Percentiles rank a stretch among this genome's conserved stretches.
phyloP scores from a whole-genome alignment of 2,329 filamentous ascomycete genomes.

The Fusarium falciforme region DNA sequence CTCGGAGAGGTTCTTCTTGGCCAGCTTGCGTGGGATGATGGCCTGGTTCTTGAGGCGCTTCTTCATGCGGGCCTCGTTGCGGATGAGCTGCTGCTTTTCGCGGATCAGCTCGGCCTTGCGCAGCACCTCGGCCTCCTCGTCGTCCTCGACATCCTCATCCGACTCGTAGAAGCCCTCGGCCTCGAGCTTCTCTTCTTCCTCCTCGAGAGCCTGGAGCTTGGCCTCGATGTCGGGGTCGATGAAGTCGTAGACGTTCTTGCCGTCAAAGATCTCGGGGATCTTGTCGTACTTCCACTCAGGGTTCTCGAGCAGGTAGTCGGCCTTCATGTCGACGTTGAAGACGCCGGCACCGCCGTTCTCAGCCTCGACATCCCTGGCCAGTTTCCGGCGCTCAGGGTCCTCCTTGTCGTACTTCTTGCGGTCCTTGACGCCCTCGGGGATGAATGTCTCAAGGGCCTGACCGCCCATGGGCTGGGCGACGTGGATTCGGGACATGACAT shows the following conservation, averaged over 20 bases:
- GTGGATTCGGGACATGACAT: conserved; percentile 94
- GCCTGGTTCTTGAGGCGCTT: conserved; percentile 98
- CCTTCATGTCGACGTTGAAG: conserved; percentile 91
- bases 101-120: conserved; percentile 96
- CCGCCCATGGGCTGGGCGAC: conserved; percentile 94
- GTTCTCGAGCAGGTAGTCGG: conserved; percentile 88
- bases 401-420: conserved; percentile 90
- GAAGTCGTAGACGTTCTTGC: conserved; percentile 97
- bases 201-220: conserved; percentile 91
- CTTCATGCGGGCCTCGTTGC: conserved; percentile 94
- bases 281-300: conserved; percentile 96
- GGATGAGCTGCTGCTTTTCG: conserved; percentile 91
- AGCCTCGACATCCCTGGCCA: conserved; percentile 89
- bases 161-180: conserved; percentile 94
- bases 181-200: conserved; percentile 93
- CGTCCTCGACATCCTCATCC: conserved; percentile 84
- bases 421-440: conserved; percentile 85
- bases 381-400: conserved; percentile 83
- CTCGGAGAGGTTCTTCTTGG: conserved; percentile 84
- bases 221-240: conserved; percentile 96
- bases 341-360: conserved; percentile 96
- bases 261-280: conserved; percentile 92
- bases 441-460: conserved; percentile 81
- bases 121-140: conserved; percentile 86
- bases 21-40: conserved; percentile 85